These are phyloP conservation scores for Rhytidhysteron rufulum DNA, from an alignment of 2,329 filamentous ascomycete genomes.

Conservation along the genomic window DNA sequence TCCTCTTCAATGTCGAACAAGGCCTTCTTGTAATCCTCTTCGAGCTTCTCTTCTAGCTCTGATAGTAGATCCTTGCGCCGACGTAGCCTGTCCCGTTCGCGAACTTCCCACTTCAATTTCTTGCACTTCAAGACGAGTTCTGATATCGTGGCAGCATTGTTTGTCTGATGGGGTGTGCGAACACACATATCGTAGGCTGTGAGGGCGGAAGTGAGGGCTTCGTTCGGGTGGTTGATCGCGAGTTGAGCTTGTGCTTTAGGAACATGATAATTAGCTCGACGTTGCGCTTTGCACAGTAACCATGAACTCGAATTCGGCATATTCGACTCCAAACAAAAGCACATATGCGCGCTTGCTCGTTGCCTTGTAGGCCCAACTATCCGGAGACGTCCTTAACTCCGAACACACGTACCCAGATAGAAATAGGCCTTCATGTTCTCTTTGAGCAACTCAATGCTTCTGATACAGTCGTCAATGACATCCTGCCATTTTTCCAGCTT, in stretches of 20 bases:
- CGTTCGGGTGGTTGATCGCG: constrained; percentile 66
- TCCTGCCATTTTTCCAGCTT: constrained; percentile 70
- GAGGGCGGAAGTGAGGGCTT: constrained; percentile 67
- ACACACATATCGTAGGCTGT: constrained; percentile 70
- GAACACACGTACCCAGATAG: constrained; percentile 55
- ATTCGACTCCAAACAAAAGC: neutral
- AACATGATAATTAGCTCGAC: too few relatives aligned
- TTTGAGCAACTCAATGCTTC: constrained; percentile 65
- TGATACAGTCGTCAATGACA: constrained; percentile 72
- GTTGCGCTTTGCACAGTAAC: too few relatives aligned
- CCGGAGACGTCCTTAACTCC: too few relatives aligned
- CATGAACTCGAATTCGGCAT: too few relatives aligned
- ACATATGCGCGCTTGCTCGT: too few relatives aligned
- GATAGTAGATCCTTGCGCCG: constrained; percentile 56
- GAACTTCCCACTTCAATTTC: constrained; percentile 78
- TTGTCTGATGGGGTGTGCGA: constrained; percentile 53
- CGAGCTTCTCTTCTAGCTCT: constrained; percentile 51
- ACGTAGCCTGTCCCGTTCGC: constrained; percentile 60
- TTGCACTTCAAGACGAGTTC: constrained; percentile 74
- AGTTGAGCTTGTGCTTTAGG: constrained; percentile 69
- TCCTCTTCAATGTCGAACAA: constrained; percentile 37
- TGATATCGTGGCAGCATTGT: constrained; percentile 67
- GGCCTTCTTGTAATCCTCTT: constrained; percentile 29
- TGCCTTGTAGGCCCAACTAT: too few relatives aligned
- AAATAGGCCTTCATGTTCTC: constrained; percentile 77